phyloP scores from a whole-genome alignment of 106 monocot genomes.

The Dioscorea dumetorum region DNA sequence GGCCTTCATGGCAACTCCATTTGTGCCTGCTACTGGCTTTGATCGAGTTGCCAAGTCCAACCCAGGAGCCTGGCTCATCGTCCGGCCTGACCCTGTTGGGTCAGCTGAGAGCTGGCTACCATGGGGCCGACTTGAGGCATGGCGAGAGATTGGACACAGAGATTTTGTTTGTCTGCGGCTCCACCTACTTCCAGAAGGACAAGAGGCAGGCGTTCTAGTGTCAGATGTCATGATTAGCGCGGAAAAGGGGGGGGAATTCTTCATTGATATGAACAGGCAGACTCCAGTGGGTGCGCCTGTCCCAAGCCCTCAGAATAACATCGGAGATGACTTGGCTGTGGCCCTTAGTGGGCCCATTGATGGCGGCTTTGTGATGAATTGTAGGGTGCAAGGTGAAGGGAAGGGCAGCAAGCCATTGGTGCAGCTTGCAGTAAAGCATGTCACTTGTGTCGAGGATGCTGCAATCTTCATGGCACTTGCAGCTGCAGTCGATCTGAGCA shows the following conservation, averaged over 20 bases:
- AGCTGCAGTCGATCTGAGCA: constrained; percentile 83
- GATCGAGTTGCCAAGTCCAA: constrained; percentile 76
- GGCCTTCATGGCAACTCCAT: constrained; percentile 84
- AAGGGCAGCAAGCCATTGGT: constrained; percentile 67
- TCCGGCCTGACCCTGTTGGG: constrained; percentile 33
- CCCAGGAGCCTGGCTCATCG: constrained; percentile 85
- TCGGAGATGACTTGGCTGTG: background rate
- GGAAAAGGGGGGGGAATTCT: constrained; percentile 73
- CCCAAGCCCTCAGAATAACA: background rate
- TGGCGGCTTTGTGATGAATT: constrained; percentile 80
- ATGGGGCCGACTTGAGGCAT: constrained; percentile 73
- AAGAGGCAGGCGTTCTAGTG: constrained; percentile 44
- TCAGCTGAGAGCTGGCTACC: constrained; percentile 54
- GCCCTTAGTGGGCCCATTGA: background rate
- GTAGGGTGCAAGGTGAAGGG: constrained; percentile 68
- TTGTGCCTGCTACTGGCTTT: constrained; percentile 60
- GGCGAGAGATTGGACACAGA: constrained; percentile 40
- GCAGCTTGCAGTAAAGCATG: constrained; percentile 66
- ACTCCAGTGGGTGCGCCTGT: constrained; percentile 6
- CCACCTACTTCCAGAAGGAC: constrained; percentile 50
- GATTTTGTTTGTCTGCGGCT: constrained; percentile 51
- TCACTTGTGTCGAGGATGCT: constrained; percentile 80
- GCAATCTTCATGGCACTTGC: constrained; percentile 88
- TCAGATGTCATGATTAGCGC: constrained; percentile 43
- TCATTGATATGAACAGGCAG: constrained; percentile 63